Conservation (phyloP, 1,284 basidiomycete species). For the Lentinula novae-zelandiae region DNA sequence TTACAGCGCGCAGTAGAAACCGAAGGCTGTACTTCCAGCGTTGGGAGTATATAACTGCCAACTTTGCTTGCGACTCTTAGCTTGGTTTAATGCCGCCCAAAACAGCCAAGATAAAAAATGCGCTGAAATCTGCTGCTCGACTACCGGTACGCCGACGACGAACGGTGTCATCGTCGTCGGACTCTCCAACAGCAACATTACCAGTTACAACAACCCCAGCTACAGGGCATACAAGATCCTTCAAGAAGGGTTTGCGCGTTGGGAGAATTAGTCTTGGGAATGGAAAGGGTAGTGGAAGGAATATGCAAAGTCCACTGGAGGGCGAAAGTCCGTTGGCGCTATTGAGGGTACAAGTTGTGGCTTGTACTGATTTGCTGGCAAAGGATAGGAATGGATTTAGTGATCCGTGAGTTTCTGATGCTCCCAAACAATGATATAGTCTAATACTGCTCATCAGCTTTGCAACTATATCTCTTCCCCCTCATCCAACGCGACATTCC, state of each 20-base stretch:
- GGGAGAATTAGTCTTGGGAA: background rate
- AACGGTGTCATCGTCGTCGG: background rate
- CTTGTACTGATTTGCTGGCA: conserved; percentile 55
- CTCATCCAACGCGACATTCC: conserved; percentile 48
- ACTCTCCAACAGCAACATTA: background rate
- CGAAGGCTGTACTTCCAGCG: background rate
- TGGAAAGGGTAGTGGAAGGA: conserved; percentile 5
- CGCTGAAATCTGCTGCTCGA: conserved; percentile 32
- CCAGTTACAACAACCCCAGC: background rate
- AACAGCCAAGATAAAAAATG: conserved; percentile 26
- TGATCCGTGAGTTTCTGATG: conserved; percentile 59
- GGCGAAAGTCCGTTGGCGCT: conserved; percentile 65
- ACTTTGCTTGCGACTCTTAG: background rate
- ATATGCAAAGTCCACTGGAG: conserved; percentile 33
- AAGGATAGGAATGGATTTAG: conserved; percentile 66
- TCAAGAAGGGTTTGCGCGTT: background rate
- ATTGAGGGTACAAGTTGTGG: conserved; percentile 62
- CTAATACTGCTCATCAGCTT: conserved; percentile 45
- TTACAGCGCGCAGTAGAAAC: background rate
- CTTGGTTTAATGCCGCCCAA: background rate
- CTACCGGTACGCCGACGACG: background rate
- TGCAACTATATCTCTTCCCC: conserved; percentile 66
- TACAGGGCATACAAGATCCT: conserved; percentile 1
- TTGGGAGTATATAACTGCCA: background rate
- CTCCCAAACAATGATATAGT: background rate